Evolutionary conservation across 2,329 filamentous ascomycete species (phyloP), one percentile per base, ranked within the genome.

Genomic region (Ilyonectria sp.): DNA sequence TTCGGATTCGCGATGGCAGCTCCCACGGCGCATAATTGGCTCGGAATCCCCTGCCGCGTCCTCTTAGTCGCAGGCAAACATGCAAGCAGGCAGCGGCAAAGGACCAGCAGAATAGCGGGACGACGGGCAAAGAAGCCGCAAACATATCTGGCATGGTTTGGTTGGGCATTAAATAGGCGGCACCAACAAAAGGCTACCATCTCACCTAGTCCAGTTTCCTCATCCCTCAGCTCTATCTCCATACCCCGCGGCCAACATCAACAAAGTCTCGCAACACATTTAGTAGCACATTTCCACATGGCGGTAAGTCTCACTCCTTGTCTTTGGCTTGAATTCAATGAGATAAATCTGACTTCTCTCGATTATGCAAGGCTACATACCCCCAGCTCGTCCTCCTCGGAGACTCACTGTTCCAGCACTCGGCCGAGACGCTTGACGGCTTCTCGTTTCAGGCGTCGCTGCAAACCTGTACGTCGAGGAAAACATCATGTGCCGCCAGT

Each of bases 331-430:
- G 5, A 8, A n/a, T 26, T 29, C 8, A 13, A 56, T 44, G 58
- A 1, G 43, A 19, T n/a, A 10, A 4, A 26, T 26, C 50, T 37
- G 47, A 40, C 21, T 21, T 54, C 46, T 31, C 29, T 19, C 60
- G 31, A 17, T 35, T 15, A 13, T 33, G 23, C n/a, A 47, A 88
- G 85, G 79, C 80, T 46, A 83, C 88, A 1, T 92, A 92, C 75
- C 90, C 92, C 55, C 93, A 95, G 76, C 85, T 95, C 74, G 85
- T 98, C 69, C 89, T 98, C 26, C 93, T 98, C 69, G 95, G 95
- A 61, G 96, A 98, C 82, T 97, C 94, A 35, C 91, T 98, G 69
- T 91, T 95, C 55, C 91, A 98, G 77, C 84, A 87, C 47, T 87
- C 90, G 2, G 88, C 87, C 70, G 84, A 86, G 40, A 84, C 90